Conservation (phyloP, 1,284 basidiomycete genomes). For the Rhodofomes roseus region DNA sequence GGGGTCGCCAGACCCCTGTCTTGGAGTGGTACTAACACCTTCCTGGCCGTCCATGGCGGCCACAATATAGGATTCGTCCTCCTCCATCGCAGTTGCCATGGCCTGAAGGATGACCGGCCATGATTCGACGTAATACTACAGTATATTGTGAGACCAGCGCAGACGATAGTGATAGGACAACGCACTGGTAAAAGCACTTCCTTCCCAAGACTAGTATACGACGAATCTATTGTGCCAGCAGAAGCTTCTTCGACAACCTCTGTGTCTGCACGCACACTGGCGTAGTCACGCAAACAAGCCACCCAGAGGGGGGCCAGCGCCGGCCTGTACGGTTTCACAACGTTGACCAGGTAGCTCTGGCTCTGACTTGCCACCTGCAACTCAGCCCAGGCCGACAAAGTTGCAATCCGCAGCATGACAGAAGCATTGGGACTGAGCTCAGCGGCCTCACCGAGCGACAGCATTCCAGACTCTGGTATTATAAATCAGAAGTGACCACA, state of each 20-base stretch:
- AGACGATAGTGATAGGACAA: constrained; percentile 2
- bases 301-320: constrained; percentile 87
- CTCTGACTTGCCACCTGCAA: constrained; percentile 77
- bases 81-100: constrained; percentile 77
- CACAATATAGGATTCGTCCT: constrained; percentile 64
- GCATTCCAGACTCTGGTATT: constrained; percentile 70
- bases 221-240: constrained; percentile 72
- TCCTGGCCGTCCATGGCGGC: constrained; percentile 82
- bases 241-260: constrained; percentile 72
- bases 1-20: constrained; percentile 1
- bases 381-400: constrained; percentile 94
- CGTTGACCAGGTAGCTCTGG: constrained; percentile 77
- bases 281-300: constrained; percentile 87
- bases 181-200: constrained; percentile 88
- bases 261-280: constrained; percentile 84
- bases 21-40: constrained; percentile 19
- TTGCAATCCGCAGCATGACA: constrained; percentile 92
- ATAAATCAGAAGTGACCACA: neutral
- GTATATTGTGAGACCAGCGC: neutral
- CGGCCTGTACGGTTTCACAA: constrained; percentile 80
- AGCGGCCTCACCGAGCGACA: constrained; percentile 83
- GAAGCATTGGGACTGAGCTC: constrained; percentile 92
- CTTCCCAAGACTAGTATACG: constrained; percentile 84
- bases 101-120: constrained; percentile 89
- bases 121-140: constrained; percentile 83